phyloP scores from a whole-genome alignment of 306 rosid genomes.

The Sindora glabra region DNA sequence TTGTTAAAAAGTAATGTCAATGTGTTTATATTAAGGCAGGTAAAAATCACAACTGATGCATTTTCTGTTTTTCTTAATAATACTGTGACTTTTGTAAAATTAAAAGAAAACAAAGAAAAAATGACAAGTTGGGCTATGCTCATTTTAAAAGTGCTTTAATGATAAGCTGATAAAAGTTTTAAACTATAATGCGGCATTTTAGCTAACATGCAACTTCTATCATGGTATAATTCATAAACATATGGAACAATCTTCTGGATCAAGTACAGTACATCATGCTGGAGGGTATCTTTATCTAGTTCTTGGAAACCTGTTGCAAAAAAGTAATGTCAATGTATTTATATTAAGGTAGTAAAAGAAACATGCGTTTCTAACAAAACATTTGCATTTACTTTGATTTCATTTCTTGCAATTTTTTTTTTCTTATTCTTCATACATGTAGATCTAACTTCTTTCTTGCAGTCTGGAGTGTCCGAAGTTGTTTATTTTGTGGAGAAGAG shows the following conservation, averaged over 20 bases:
- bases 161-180: not conserved
- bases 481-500: conserved; percentile 75
- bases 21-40: too few species aligned
- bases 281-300: not conserved
- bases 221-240: not conserved
- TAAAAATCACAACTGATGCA: not conserved
- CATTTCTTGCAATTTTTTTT: too few species aligned
- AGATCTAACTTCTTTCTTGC: conserved; percentile 21
- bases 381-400: not conserved
- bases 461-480: conserved; percentile 88
- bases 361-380: too few species aligned
- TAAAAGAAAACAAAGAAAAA: not conserved
- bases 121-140: not conserved
- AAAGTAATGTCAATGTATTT: too few species aligned
- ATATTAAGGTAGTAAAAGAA: too few species aligned
- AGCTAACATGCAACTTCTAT: not conserved
- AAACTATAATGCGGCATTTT: not conserved
- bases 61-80: conserved; percentile 1
- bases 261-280: not conserved
- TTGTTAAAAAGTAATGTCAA: too few species aligned
- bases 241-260: not conserved
- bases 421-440: not conserved
- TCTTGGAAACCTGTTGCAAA: too few species aligned
- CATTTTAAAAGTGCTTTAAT: not conserved
- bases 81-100: not conserved